phyloP scores from a whole-genome alignment of 176 grass and related monocot species.

The Miscanthus lutarioriparius region DNA sequence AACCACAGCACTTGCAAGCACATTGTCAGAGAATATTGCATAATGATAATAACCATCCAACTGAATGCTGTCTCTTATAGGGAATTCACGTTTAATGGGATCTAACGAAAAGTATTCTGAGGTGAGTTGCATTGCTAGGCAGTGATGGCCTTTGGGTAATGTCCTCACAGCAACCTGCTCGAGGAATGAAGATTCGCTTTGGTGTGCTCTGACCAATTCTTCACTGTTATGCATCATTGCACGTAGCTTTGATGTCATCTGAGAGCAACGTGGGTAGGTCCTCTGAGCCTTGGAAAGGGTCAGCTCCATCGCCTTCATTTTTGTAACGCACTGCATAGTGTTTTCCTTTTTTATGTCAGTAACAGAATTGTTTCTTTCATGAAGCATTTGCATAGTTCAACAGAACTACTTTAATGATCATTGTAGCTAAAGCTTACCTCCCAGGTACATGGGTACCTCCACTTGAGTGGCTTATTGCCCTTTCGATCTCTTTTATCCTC shows the following conservation, averaged over 20 bases:
- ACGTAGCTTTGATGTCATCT: slow-evolving; percentile 66
- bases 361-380: background rate
- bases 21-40: slow-evolving; percentile 87
- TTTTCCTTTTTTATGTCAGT: slow-evolving; percentile 33
- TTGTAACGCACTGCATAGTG: slow-evolving; percentile 63
- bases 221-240: slow-evolving; percentile 74
- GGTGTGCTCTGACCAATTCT: slow-evolving; percentile 73
- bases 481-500: slow-evolving; percentile 82
- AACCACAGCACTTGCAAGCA: slow-evolving; percentile 81
- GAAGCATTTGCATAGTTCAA: background rate
- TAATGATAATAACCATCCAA: slow-evolving; percentile 66
- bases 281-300: slow-evolving; percentile 65
- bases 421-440: slow-evolving; percentile 43
- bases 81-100: slow-evolving; percentile 50
- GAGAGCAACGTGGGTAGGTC: slow-evolving; percentile 67
- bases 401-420: background rate
- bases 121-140: slow-evolving; percentile 75
- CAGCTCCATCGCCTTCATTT: slow-evolving; percentile 70
- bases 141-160: slow-evolving; percentile 85
- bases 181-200: slow-evolving; percentile 72
- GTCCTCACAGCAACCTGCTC: slow-evolving; percentile 69
- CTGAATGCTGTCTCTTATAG: slow-evolving; percentile 26
- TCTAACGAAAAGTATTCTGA: slow-evolving; percentile 65
- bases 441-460: slow-evolving; percentile 47
- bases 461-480: slow-evolving; percentile 53